A percentile compares a stretch with the other conserved stretches of the same genome.
These are phyloP conservation scores for Termitomyces sp. DNA, from an alignment of 1,284 basidiomycete species.

Conservation along the genomic window DNA sequence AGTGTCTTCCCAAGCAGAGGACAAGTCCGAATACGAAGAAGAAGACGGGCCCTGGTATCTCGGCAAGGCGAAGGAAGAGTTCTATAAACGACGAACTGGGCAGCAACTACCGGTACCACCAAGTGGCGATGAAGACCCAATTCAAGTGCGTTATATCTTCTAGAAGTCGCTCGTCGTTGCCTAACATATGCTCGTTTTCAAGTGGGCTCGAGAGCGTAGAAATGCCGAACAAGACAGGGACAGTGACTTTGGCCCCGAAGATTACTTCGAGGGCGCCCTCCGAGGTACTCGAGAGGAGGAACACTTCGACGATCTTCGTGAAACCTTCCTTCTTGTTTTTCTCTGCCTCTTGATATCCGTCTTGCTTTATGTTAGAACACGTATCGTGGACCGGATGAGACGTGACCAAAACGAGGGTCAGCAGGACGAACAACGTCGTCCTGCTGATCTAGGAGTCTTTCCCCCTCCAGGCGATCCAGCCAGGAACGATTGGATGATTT, in stretches of 20 bases:
- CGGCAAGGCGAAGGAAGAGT: conserved; percentile 74
- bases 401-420: conserved; percentile 42
- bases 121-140: conserved; percentile 60
- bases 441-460: conserved; percentile 43
- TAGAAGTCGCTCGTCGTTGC: not conserved
- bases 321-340: conserved; percentile 66
- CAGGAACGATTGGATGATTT: conserved; percentile 59
- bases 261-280: conserved; percentile 69
- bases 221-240: conserved; percentile 69
- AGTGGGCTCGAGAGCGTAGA: conserved; percentile 75
- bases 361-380: conserved; percentile 65
- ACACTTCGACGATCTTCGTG: conserved; percentile 58
- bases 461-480: conserved; percentile 62
- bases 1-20: conserved; percentile 24
- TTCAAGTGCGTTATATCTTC: conserved; percentile 42
- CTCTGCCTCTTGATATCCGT: conserved; percentile 63
- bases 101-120: conserved; percentile 30
- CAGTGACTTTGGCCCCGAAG: conserved; percentile 71
- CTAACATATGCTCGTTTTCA: conserved; percentile 10
- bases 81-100: conserved; percentile 46
- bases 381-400: conserved; percentile 64
- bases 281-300: conserved; percentile 56
- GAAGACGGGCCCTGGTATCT: conserved; percentile 70
- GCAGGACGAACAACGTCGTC: conserved; percentile 23
- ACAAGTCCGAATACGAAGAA: conserved; percentile 32